These are phyloP conservation scores for Mycena albidolilacea DNA, from an alignment of 768 basidiomycete species.

Conservation along the genomic window DNA sequence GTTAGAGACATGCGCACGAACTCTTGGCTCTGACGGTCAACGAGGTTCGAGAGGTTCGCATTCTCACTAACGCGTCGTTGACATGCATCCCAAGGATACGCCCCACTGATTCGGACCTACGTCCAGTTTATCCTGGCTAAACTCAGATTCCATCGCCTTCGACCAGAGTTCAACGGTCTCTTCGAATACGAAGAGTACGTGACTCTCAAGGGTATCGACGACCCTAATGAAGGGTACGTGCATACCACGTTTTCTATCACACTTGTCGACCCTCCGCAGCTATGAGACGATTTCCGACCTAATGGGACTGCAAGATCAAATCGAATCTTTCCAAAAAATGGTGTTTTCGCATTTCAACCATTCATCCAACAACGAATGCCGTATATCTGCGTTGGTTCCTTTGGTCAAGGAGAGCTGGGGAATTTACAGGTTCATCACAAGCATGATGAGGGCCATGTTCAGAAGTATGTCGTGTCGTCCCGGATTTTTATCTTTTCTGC, in stretches of 20 bases:
- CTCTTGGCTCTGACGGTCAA: slow-evolving; percentile 82
- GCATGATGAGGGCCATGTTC: slow-evolving; percentile 98
- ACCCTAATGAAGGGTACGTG: slow-evolving; percentile 97
- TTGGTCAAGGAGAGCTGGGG: slow-evolving; percentile 99
- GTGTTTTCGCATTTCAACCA: slow-evolving; percentile 95
- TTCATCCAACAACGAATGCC: slow-evolving; percentile 95
- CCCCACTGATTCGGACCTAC: slow-evolving; percentile 93
- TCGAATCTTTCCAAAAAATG: slow-evolving; percentile 98
- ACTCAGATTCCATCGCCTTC: slow-evolving; percentile 93
- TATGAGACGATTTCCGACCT: slow-evolving; percentile 98
- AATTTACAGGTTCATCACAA: slow-evolving; percentile 98
- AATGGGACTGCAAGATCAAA: slow-evolving; percentile 98
- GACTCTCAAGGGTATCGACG: slow-evolving; percentile 96
- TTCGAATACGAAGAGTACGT: slow-evolving; percentile 99
- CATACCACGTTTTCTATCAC: slow-evolving; percentile 9
- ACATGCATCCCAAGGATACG: slow-evolving; percentile 76
- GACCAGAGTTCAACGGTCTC: slow-evolving; percentile 97
- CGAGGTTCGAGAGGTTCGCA: slow-evolving; percentile 67
- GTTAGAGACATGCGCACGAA: slow-evolving; percentile 97
- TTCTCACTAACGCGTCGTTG: slow-evolving; percentile 9
- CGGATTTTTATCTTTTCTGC: slow-evolving; percentile 1
- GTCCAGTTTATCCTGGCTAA: slow-evolving; percentile 97
- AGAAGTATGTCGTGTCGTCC: slow-evolving; percentile 73
- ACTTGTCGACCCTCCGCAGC: slow-evolving; percentile 57
- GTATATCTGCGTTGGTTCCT: slow-evolving; percentile 95